Conservation (phyloP, 2,329 filamentous ascomycete species). For the Colletotrichum somersetense region DNA sequence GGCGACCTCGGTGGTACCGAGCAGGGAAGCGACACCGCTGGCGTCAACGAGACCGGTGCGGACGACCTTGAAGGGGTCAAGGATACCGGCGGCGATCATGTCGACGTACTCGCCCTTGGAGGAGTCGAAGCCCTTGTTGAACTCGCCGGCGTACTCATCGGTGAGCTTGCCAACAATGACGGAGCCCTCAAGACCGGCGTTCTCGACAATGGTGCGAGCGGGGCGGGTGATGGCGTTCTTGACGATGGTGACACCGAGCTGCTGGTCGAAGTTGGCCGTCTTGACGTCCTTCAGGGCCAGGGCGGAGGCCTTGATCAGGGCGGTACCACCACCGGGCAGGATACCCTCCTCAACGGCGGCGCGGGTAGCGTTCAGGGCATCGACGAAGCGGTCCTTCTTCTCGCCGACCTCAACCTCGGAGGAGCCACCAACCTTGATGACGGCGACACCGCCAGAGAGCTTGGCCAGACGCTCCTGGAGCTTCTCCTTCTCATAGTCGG, state of each 20-base stretch:
- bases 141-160: conserved; percentile 90
- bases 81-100: conserved; percentile 97
- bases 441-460: conserved; percentile 97
- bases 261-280: conserved; percentile 97
- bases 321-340: conserved; percentile 97
- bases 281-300: conserved; percentile 88
- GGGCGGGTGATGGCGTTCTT: conserved; percentile 98
- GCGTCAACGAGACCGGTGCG: conserved; percentile 95
- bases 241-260: conserved; percentile 96
- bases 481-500: conserved; percentile 99
- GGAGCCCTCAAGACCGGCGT: conserved; percentile 94
- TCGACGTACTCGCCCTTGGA: conserved; percentile 98
- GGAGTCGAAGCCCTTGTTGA: conserved; percentile 99
- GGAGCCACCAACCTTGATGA: conserved; percentile 98
- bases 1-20: conserved; percentile 97
- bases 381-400: conserved; percentile 99
- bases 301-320: conserved; percentile 94
- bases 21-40: conserved; percentile 93
- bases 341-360: conserved; percentile 99
- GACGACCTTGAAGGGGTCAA: conserved; percentile 99
- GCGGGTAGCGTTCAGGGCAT: conserved; percentile 97
- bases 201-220: conserved; percentile 96
- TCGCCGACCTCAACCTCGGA: conserved; percentile 99
- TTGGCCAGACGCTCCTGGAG: conserved; percentile 99
- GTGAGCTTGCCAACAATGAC: conserved; percentile 98